Conservation (phyloP, 164 flowering plant species). For the Santalum album region DNA sequence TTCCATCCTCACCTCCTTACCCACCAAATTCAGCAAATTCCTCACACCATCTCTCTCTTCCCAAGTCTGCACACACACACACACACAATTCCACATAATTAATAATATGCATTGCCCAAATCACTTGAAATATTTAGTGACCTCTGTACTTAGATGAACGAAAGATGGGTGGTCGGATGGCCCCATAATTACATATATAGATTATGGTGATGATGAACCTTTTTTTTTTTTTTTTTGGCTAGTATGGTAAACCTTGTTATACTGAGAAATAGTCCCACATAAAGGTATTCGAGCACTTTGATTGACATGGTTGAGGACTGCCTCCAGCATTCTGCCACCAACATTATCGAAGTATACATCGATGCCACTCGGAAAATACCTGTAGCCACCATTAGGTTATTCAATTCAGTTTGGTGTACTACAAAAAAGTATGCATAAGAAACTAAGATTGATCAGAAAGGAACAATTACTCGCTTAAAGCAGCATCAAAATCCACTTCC, state of each 20-base stretch:
- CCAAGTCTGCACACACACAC: slow-evolving; percentile 34
- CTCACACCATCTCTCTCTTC: slow-evolving; percentile 35
- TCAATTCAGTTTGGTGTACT: no score
- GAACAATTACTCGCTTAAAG: slow-evolving; percentile 26
- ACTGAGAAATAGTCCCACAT: slow-evolving; percentile 45
- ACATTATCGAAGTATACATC: slow-evolving; percentile 42
- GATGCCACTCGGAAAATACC: slow-evolving; percentile 45
- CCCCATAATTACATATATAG: not conserved
- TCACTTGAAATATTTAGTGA: not conserved
- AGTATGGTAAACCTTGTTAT: slow-evolving; percentile 31
- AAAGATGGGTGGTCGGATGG: no score
- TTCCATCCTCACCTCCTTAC: slow-evolving; percentile 39
- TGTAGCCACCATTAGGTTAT: no score
- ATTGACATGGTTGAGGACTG: slow-evolving; percentile 34
- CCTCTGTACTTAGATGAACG: no score
- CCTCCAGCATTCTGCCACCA: slow-evolving; percentile 45
- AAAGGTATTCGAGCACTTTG: slow-evolving; percentile 24
- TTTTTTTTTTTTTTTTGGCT: no score
- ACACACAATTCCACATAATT: no score
- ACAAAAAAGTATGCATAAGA: no score
- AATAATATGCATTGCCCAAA: no score
- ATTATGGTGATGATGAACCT: no score
- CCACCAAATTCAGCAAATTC: slow-evolving; percentile 40
- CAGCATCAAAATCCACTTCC: slow-evolving; percentile 29
- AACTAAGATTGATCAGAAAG: no score